These are phyloP conservation scores for Baudoinia panamericana DNA, from an alignment of 495 filamentous ascomycete genomes.

Conservation along the genomic window DNA sequence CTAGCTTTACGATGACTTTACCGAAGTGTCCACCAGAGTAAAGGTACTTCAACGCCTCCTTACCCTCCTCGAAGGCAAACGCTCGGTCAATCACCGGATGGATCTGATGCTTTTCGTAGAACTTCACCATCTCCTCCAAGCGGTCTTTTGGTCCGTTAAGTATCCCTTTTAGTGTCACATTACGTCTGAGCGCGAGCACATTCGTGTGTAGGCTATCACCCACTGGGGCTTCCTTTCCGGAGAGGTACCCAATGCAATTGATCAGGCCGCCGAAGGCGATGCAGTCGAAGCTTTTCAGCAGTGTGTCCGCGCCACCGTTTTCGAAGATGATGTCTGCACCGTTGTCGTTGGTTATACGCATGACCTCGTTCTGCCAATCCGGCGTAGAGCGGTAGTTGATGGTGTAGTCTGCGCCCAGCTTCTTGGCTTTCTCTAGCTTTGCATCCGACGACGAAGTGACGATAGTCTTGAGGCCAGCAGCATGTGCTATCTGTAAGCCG, in stretches of 20 bases:
- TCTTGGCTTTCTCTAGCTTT: slow-evolving; percentile 32
- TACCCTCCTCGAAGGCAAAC: slow-evolving; percentile 27
- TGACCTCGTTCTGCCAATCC: slow-evolving; percentile 34
- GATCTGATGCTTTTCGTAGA: slow-evolving; percentile 25
- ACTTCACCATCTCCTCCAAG: slow-evolving; percentile 25
- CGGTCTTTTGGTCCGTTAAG: slow-evolving; percentile 20
- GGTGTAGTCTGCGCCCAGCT: slow-evolving; percentile 32
- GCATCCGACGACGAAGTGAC: slow-evolving; percentile 36
- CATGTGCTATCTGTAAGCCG: slow-evolving; percentile 18
- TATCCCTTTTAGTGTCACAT: slow-evolving; percentile 21
- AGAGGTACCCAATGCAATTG: slow-evolving; percentile 20
- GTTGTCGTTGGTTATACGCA: slow-evolving; percentile 27
- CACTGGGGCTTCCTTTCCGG: slow-evolving; percentile 13
- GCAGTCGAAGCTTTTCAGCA: slow-evolving; percentile 25
- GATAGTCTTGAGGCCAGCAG: slow-evolving; percentile 32
- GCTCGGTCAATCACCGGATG: slow-evolving; percentile 25
- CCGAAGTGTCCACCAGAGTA: slow-evolving; percentile 25
- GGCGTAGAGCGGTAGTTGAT: slow-evolving; percentile 36
- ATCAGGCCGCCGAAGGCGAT: slow-evolving; percentile 19
- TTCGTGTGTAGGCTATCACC: slow-evolving; percentile 15
- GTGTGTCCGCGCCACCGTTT: slow-evolving; percentile 37
- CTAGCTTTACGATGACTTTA: slow-evolving; percentile 17
- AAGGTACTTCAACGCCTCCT: slow-evolving; percentile 37
- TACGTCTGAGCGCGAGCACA: slow-evolving; percentile 16
- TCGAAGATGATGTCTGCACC: slow-evolving; percentile 40